Percentiles rank a stretch among this genome's conserved stretches.
These are phyloP conservation scores for Tilletiopsis washingtonensis DNA, from an alignment of 1,284 basidiomycete species.

Conservation along the genomic window DNA sequence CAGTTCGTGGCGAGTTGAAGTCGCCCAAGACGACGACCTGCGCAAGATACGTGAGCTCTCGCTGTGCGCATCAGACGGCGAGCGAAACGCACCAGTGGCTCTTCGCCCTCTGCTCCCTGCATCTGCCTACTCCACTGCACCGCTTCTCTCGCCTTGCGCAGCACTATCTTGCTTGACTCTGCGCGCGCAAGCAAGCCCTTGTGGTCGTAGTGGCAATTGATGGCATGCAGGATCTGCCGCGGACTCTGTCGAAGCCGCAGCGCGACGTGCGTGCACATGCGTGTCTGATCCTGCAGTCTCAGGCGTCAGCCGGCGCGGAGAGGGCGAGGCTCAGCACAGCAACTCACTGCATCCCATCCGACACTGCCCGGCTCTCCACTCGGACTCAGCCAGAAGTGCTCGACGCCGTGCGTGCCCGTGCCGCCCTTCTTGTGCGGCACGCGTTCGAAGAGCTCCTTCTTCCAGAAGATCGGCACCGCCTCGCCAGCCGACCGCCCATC, in stretches of 20 bases:
- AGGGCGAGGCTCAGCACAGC: not conserved
- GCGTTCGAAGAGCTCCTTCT: slow-evolving; percentile 13
- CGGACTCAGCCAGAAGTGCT: slow-evolving; percentile 29
- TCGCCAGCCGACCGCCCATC: slow-evolving; percentile 20
- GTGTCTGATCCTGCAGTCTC: slow-evolving; percentile 7
- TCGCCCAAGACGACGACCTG: not conserved
- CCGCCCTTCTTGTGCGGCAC: slow-evolving; percentile 16
- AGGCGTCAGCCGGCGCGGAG: too few relatives aligned
- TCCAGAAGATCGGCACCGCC: slow-evolving; percentile 29
- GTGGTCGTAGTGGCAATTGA: slow-evolving; percentile 34
- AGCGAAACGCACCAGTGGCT: slow-evolving; percentile 23
- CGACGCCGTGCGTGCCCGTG: slow-evolving; percentile 17
- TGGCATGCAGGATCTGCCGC: slow-evolving; percentile 24
- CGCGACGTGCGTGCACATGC: slow-evolving; percentile 35
- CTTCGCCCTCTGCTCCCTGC: not conserved
- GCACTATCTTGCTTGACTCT: slow-evolving; percentile 20
- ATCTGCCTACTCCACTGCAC: not conserved
- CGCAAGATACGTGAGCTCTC: slow-evolving; percentile 19
- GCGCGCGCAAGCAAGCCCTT: slow-evolving; percentile 19
- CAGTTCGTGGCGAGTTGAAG: not conserved
- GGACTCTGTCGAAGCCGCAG: slow-evolving; percentile 9
- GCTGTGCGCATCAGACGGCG: slow-evolving; percentile 28
- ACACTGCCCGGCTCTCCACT: slow-evolving; percentile 21
- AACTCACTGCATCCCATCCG: slow-evolving; percentile 29
- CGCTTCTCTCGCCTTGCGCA: slow-evolving; percentile 14